Evolutionary conservation across 768 basidiomycete species (phyloP).

Genomic region (Hortiboletus flavorubellus): DNA sequence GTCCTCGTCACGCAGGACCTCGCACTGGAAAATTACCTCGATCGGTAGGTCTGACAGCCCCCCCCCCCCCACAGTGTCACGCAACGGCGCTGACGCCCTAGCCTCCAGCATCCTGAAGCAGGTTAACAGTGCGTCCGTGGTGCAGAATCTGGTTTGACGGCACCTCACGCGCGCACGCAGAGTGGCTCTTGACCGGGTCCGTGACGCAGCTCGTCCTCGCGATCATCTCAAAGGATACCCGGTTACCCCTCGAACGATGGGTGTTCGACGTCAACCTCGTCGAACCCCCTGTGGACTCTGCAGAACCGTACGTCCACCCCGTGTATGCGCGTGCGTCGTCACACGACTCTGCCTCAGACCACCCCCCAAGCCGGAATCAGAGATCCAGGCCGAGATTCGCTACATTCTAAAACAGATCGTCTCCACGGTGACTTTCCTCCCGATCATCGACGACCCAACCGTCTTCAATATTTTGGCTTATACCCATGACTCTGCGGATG

Average conservation of each 20-base stretch:
- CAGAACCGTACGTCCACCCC: slow-evolving; percentile 45
- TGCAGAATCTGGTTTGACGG: background rate
- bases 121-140: slow-evolving; percentile 70
- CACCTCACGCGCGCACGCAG: slow-evolving; percentile 37
- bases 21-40: slow-evolving; percentile 90
- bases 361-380: slow-evolving; percentile 70
- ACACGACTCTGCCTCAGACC: slow-evolving; percentile 32
- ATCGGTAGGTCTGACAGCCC: slow-evolving; percentile 43
- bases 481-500: slow-evolving; percentile 86
- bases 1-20: slow-evolving; percentile 94
- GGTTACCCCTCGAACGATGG: slow-evolving; percentile 93
- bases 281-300: slow-evolving; percentile 51
- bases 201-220: slow-evolving; percentile 94
- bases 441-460: slow-evolving; percentile 90
- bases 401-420: slow-evolving; percentile 99
- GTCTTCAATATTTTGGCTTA: slow-evolving; percentile 99
- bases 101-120: slow-evolving; percentile 78
- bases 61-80: background rate
- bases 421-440: slow-evolving; percentile 93
- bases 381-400: slow-evolving; percentile 96
- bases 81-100: background rate
- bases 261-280: slow-evolving; percentile 94
- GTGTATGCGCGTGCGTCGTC: slow-evolving; percentile 1
- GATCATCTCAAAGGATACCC: slow-evolving; percentile 92
- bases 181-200: slow-evolving; percentile 90